These are phyloP conservation scores for Cryptococcus sp. DNA, from an alignment of 1,284 basidiomycete genomes.

Conservation along the genomic window DNA sequence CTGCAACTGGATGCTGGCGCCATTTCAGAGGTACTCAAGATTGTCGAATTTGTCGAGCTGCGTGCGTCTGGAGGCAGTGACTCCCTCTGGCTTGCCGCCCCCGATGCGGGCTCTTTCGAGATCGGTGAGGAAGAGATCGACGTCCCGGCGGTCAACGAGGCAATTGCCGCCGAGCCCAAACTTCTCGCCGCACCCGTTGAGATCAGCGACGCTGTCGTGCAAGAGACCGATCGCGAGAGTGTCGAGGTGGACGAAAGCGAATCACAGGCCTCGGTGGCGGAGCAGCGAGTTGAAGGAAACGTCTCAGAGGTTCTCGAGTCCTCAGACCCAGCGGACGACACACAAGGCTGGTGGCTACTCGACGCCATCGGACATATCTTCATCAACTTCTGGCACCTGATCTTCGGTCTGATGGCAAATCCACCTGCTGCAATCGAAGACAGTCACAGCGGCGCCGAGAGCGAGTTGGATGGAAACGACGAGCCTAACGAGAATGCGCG, in stretches of 20 bases:
- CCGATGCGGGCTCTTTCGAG: conserved; percentile 6
- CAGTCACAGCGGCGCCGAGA: not conserved
- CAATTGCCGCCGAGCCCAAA: not conserved
- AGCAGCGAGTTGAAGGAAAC: too few species aligned
- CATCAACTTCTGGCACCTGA: conserved; percentile 15
- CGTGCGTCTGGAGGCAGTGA: conserved; percentile 9
- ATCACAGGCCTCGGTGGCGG: too few species aligned
- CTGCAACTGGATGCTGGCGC: conserved; percentile 10
- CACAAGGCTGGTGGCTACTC: conserved; percentile 13
- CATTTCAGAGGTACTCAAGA: conserved; percentile 3
- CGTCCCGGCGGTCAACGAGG: not conserved
- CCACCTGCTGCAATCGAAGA: too few species aligned
- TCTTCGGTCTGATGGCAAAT: conserved; percentile 9
- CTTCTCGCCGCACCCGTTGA: not conserved
- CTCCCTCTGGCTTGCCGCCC: conserved; percentile 17
- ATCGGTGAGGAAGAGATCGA: conserved; percentile 15
- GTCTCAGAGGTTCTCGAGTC: too few species aligned
- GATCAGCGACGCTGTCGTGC: too few species aligned
- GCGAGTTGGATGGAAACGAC: not conserved
- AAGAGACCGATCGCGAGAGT: too few species aligned
- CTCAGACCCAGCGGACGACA: not conserved
- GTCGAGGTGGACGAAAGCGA: too few species aligned
- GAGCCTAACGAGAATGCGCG: too few species aligned
- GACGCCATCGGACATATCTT: conserved; percentile 13
- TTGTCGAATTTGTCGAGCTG: conserved; percentile 13